Percentiles rank a stretch among this genome's conserved stretches.
phyloP scores from a whole-genome alignment of 176 grass and related monocot genomes.

The Musa schizocarpa region DNA sequence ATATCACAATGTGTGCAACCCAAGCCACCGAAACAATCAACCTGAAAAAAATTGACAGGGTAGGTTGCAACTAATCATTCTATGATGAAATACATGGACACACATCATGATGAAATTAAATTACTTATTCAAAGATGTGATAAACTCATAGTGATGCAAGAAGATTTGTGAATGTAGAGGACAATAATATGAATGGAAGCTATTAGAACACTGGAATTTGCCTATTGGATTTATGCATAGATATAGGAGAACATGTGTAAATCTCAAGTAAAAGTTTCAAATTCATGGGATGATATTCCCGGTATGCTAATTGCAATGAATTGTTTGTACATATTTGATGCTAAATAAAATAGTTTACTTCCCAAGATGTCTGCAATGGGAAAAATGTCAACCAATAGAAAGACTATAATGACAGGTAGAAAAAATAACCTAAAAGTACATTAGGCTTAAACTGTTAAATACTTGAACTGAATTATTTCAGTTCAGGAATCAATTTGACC shows the following conservation, averaged over 20 bases:
- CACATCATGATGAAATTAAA: neutral
- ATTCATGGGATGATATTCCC: neutral
- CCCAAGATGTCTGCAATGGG: neutral
- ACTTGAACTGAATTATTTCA: too few relatives aligned
- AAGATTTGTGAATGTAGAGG: neutral
- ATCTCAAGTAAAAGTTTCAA: neutral
- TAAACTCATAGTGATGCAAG: neutral
- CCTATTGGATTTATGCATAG: neutral
- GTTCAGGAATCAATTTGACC: too few relatives aligned
- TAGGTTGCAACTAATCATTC: neutral
- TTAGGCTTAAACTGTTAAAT: too few relatives aligned
- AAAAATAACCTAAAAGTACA: neutral
- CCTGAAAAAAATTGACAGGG: constrained; percentile 28
- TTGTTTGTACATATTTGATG: neutral
- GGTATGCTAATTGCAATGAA: neutral
- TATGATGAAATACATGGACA: neutral
- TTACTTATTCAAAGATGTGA: too few relatives aligned
- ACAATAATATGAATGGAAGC: too few relatives aligned
- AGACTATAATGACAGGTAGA: neutral
- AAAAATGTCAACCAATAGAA: neutral
- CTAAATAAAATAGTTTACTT: neutral
- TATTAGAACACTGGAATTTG: neutral
- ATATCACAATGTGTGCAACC: constrained; percentile 95
- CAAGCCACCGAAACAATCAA: constrained; percentile 93
- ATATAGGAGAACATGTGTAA: neutral